Base-by-base conservation (phyloP, 352 stramenopile species). In the Pythium myriotylum region DNA sequence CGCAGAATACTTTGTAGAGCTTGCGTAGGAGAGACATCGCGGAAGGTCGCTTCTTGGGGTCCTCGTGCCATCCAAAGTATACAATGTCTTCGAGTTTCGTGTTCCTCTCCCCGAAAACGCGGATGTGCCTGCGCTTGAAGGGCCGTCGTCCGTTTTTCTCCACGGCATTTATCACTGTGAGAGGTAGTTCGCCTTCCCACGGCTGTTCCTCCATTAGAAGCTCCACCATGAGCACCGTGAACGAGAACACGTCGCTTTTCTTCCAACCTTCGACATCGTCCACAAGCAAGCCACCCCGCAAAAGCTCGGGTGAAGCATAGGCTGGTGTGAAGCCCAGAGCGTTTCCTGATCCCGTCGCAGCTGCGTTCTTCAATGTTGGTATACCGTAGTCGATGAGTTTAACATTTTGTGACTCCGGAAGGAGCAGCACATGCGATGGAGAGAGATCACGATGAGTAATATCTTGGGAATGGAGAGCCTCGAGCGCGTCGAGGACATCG, bases 211-310 rank as follows among this genome's bases (percentile, higher is more conserved):
- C 47, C 9, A 17, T 22, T 16, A 37, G 16, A 22, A 58, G 51
- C 37, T 58, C 51, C 8, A 47, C n/a, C 39, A 48, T 19, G 5
- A 48, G 17, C 17, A 49, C 35, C 8, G 37, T 58, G 47, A 58
- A 58, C 4, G 51, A 48, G 14, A 26, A 58, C 12, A 49, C 27
- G 47, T 58, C 51, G 51, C 51, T 58, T 24, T 49, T 48, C 41
- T 58, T 58, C 51, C 51, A 58, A 7, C 51, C 51, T 17, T 47
- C 51, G 22, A 55, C n/a, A 17, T 58, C 51, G n/a, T 58, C 20
- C 7, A 10, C n/a, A 9, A 19, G 1, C 13, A 58, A 39, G 19
- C 48, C 19, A 24, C 51, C 51, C 9, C 37, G 33, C 3, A 58
- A 10, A 17, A 54, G 24, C 23, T 54, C 47, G 7, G 47, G 47